phyloP scores from a whole-genome alignment of 2,329 filamentous ascomycete species.

The Trichoderma atrobrunneum region DNA sequence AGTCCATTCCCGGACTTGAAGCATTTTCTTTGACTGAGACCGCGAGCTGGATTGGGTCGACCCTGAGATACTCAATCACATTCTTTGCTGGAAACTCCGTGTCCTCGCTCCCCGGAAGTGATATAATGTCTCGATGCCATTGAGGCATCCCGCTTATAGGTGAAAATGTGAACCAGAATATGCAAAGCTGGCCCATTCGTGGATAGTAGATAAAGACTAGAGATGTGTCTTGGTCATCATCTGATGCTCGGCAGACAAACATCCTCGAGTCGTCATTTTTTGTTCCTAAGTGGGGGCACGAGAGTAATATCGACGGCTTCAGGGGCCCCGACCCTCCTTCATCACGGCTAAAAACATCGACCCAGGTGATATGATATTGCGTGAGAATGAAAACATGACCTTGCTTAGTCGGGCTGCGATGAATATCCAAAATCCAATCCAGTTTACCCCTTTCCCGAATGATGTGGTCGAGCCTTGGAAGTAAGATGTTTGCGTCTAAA shows the following conservation, averaged over 20 bases:
- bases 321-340: slow-evolving; percentile 10
- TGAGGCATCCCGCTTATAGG: slow-evolving; percentile 30
- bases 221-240: slow-evolving; percentile 23
- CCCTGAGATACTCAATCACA: slow-evolving; percentile 28
- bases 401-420: slow-evolving; percentile 44
- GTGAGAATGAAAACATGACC: slow-evolving; percentile 60
- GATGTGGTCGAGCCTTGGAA: slow-evolving; percentile 31
- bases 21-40: slow-evolving; percentile 8
- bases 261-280: slow-evolving; percentile 29
- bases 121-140: slow-evolving; percentile 38
- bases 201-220: slow-evolving; percentile 38
- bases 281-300: slow-evolving; percentile 31
- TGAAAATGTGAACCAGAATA: slow-evolving; percentile 36
- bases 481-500: slow-evolving; percentile 32
- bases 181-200: slow-evolving; percentile 31
- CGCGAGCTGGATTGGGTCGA: slow-evolving; percentile 30
- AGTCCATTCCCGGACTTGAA: slow-evolving; percentile 29
- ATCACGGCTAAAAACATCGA: slow-evolving; percentile 38
- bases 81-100: slow-evolving; percentile 2
- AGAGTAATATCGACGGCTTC: slow-evolving; percentile 29
- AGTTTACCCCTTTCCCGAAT: slow-evolving; percentile 25
- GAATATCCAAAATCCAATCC: slow-evolving; percentile 55
- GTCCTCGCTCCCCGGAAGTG: slow-evolving; percentile 24
- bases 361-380: slow-evolving; percentile 47
- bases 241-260: slow-evolving; percentile 28